These are phyloP conservation scores for Globisporangium radiosum DNA, from an alignment of 352 stramenopile genomes.

Conservation along the genomic window DNA sequence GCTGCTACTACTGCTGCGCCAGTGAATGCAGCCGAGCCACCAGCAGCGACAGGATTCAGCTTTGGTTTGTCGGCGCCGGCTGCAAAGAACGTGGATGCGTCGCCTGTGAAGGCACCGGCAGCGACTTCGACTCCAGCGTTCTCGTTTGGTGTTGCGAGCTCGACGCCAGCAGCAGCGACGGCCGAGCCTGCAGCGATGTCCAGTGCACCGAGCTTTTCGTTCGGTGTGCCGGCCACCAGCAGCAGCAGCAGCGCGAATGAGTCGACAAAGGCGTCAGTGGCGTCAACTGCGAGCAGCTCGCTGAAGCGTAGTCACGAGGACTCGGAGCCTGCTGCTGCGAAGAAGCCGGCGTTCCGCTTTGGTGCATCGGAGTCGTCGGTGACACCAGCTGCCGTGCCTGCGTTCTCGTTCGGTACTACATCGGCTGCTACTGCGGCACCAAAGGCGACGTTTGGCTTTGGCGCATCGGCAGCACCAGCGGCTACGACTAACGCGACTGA, in stretches of 20 bases:
- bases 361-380: constrained; percentile 4
- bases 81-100: constrained; percentile 8
- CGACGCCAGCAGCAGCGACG: background rate
- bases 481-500: constrained; percentile 7
- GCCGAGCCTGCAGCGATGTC: background rate
- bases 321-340: constrained; percentile 4
- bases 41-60: constrained; percentile 19
- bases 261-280: background rate
- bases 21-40: constrained; percentile 3
- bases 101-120: constrained; percentile 1
- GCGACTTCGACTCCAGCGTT: constrained; percentile 8
- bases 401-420: too few relatives aligned
- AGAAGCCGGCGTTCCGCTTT: constrained; percentile 18
- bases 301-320: constrained; percentile 1
- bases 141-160: constrained; percentile 11
- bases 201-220: constrained; percentile 5
- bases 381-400: too few relatives aligned
- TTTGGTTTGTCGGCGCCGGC: constrained; percentile 16
- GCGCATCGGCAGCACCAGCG: background rate
- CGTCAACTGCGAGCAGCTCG: background rate
- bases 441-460: background rate
- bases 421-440: too few relatives aligned
- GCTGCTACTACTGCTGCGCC: background rate
- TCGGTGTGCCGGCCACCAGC: constrained; percentile 1
- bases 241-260: constrained; percentile 1